A percentile compares a stretch with the other conserved stretches of the same genome.
These are phyloP conservation scores for Berberis thunbergii DNA, from an alignment of 164 flowering plant species.

Conservation along the genomic window DNA sequence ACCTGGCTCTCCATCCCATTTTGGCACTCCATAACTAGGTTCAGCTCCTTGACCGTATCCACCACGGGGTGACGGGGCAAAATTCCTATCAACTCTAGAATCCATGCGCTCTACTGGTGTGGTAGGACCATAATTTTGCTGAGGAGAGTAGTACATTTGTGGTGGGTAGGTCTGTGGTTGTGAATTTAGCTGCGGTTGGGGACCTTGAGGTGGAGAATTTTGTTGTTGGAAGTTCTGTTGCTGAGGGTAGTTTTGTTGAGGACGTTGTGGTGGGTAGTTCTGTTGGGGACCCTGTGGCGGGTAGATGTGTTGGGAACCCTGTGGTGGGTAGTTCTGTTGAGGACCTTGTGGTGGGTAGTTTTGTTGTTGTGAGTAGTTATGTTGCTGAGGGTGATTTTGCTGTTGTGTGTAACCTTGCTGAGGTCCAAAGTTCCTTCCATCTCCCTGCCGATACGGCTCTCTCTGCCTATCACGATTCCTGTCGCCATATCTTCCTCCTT, in stretches of 20 bases:
- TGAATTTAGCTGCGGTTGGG: no score
- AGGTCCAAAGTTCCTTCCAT: conserved; percentile 4
- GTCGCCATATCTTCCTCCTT: conserved; percentile 25
- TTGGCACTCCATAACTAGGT: conserved; percentile 8
- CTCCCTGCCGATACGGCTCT: conserved; percentile 10
- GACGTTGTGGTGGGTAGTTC: no score
- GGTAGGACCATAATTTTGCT: conserved; percentile 25
- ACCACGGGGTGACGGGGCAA: conserved; percentile 18
- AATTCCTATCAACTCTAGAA: conserved; percentile 22
- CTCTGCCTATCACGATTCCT: conserved; percentile 30
- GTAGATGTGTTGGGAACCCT: conserved; percentile 7
- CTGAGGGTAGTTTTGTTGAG: no score
- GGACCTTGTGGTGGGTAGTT: conserved; percentile 7
- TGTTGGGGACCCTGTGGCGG: background rate
- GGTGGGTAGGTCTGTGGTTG: background rate
- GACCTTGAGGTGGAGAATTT: background rate
- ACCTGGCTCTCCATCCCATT: no score
- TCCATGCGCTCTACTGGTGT: conserved; percentile 29
- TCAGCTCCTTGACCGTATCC: conserved; percentile 20
- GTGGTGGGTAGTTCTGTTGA: conserved; percentile 11
- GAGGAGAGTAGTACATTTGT: conserved; percentile 6
- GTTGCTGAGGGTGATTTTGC: conserved; percentile 6
- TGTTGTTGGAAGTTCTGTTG: conserved; percentile 6
- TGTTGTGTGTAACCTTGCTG: conserved; percentile 19
- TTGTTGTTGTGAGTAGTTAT: conserved; percentile 9